Evolutionary conservation across 78 protist genomes (phyloP).

Genomic region (Dictyostelium firmibasis): DNA sequence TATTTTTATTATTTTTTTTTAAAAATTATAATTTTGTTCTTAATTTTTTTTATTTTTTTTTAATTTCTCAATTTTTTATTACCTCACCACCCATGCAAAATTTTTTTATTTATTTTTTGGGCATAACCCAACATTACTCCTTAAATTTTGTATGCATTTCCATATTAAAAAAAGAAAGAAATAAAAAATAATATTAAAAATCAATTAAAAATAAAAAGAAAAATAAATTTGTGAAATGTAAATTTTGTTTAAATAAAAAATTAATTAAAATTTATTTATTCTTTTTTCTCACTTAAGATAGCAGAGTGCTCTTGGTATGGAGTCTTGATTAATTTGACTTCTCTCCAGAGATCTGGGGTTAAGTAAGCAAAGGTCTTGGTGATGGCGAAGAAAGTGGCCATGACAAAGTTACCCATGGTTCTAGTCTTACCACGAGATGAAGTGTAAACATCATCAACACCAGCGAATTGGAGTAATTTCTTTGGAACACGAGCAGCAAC

Average conservation of each 20-base stretch:
- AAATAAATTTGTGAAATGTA: neutral
- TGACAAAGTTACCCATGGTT: slow-evolving; percentile 99
- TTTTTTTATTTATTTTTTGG: too few relatives aligned
- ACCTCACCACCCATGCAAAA: too few relatives aligned
- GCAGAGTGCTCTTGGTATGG: slow-evolving; percentile 92
- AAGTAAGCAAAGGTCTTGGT: slow-evolving; percentile 95
- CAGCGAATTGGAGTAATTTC: slow-evolving; percentile 98
- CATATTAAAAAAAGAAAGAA: too few relatives aligned
- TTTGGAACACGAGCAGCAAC: slow-evolving; percentile 99
- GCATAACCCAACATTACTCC: too few relatives aligned
- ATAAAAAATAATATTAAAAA: too few relatives aligned
- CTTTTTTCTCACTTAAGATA: slow-evolving; percentile 61
- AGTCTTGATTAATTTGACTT: slow-evolving; percentile 76
- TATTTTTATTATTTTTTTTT: too few relatives aligned
- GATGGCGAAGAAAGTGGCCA: slow-evolving; percentile 98
- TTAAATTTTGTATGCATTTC: too few relatives aligned
- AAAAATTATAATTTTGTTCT: too few relatives aligned
- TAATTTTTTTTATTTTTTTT: too few relatives aligned
- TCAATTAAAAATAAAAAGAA: neutral
- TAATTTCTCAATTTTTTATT: too few relatives aligned
- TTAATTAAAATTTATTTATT: neutral
- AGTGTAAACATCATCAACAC: slow-evolving; percentile 99
- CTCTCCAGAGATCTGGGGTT: slow-evolving; percentile 99
- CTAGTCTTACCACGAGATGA: slow-evolving; percentile 96
- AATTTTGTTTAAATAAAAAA: neutral